Evolutionary conservation across 371 early-diverging fungal genomes (phyloP).

Genomic region (Mortierella sp.): DNA sequence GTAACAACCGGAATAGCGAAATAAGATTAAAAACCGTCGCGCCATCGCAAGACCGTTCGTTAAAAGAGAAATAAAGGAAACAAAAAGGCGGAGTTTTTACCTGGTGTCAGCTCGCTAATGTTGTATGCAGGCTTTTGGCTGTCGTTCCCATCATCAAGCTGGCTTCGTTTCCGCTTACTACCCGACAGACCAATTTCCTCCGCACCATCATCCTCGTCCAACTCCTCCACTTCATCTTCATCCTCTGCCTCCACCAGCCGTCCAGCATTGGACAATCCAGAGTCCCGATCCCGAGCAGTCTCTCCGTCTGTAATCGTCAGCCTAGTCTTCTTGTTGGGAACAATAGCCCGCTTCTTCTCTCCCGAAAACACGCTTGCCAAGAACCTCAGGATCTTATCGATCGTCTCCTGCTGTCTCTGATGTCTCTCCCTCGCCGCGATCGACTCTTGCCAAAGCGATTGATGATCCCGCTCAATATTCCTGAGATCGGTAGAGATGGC

Average conservation of each 20-base stretch:
- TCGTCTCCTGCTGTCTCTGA: constrained; percentile 91
- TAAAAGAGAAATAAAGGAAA: neutral
- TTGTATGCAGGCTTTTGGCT: constrained; percentile 15
- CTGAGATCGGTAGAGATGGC: constrained; percentile 89
- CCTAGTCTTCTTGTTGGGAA: constrained; percentile 65
- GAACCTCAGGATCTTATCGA: constrained; percentile 90
- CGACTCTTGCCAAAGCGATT: constrained; percentile 90
- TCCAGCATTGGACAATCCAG: neutral
- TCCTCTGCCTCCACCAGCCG: constrained; percentile 7
- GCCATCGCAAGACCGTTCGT: too few relatives aligned
- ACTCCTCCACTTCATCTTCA: neutral
- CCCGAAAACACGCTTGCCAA: constrained; percentile 82
- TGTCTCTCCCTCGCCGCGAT: constrained; percentile 80
- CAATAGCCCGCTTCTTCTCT: constrained; percentile 70
- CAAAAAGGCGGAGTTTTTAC: neutral
- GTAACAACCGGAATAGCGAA: too few relatives aligned
- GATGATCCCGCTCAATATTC: constrained; percentile 89
- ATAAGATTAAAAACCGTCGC: too few relatives aligned
- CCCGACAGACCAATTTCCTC: constrained; percentile 21
- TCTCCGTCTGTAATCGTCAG: constrained; percentile 52
- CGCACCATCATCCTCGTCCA: constrained; percentile 21
- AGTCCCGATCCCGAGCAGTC: constrained; percentile 48
- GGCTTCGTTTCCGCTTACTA: constrained; percentile 32
- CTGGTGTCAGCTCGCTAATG: constrained; percentile 39
- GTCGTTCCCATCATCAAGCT: neutral